These are phyloP conservation scores for Teratosphaeria destructans DNA, from an alignment of 2,329 filamentous ascomycete genomes.

Conservation along the genomic window DNA sequence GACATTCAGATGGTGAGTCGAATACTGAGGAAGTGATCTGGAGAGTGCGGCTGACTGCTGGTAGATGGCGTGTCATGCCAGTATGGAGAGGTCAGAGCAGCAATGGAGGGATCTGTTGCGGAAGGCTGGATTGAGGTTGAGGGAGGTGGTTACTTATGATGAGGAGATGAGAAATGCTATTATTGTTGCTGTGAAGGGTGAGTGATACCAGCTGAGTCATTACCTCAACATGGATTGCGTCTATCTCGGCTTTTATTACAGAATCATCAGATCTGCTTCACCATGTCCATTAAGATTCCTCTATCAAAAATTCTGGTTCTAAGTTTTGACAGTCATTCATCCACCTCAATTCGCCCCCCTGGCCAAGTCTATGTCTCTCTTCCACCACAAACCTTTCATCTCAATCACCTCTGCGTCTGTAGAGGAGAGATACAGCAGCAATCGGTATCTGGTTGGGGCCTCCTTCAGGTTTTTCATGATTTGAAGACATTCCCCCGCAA, in stretches of 20 bases:
- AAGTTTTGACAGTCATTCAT: too few species aligned
- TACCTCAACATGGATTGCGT: too few species aligned
- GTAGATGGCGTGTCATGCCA: conserved; percentile 4
- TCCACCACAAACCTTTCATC: not conserved
- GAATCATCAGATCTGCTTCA: too few species aligned
- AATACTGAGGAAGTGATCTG: not conserved
- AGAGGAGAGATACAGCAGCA: not conserved
- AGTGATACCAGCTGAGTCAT: not conserved
- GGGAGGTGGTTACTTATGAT: conserved; percentile 1
- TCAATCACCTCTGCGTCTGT: not conserved
- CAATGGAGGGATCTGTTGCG: conserved; percentile 7
- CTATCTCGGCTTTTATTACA: too few species aligned
- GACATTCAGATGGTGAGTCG: conserved; percentile 6
- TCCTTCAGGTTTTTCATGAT: not conserved
- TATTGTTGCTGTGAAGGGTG: conserved; percentile 2
- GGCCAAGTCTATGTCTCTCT: too few species aligned
- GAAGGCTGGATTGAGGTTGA: conserved; percentile 4
- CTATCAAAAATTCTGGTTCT: too few species aligned
- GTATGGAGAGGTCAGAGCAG: conserved; percentile 4
- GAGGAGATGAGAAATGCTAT: conserved; percentile 4
- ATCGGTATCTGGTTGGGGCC: too few species aligned
- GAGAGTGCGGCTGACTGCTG: not conserved
- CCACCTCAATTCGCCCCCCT: too few species aligned
- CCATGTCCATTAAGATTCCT: too few species aligned
- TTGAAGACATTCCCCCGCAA: not conserved